Percentiles rank a stretch among this genome's conserved stretches.
phyloP scores from a whole-genome alignment of 345 rosid genomes.

The Rhodamnia rubescens region DNA sequence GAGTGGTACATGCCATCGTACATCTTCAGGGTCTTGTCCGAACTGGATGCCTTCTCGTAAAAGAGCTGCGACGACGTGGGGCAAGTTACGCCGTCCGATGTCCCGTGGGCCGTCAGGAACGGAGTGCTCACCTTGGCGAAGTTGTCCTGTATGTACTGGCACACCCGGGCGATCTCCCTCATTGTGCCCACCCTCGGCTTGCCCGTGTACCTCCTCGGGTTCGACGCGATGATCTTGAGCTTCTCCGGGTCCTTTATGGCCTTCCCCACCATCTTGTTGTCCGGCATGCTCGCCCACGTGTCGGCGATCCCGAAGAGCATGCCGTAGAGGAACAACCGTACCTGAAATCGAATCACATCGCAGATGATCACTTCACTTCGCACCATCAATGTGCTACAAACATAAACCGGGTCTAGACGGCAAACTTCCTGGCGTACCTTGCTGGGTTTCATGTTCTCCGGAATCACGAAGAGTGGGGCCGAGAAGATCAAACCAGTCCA shows the following conservation, averaged over 20 bases:
- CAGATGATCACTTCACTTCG: not conserved
- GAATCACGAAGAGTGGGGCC: constrained; percentile 89
- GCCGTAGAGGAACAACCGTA: constrained; percentile 57
- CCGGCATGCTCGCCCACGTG: constrained; percentile 94
- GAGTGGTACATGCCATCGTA: constrained; percentile 98
- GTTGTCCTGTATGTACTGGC: constrained; percentile 71
- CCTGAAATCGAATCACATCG: not conserved
- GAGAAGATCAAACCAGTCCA: constrained; percentile 97
- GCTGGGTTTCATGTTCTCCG: constrained; percentile 84
- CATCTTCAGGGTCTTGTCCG: constrained; percentile 67
- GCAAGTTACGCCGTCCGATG: constrained; percentile 71
- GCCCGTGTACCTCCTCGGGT: constrained; percentile 78
- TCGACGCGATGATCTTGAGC: constrained; percentile 73
- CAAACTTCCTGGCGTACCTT: constrained; percentile 2
- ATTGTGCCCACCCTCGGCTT: constrained; percentile 89
- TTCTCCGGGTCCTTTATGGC: constrained; percentile 78
- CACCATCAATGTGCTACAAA: not conserved
- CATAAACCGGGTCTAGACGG: not conserved
- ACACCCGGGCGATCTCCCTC: constrained; percentile 72
- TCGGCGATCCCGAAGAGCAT: constrained; percentile 85
- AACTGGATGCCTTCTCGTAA: constrained; percentile 66
- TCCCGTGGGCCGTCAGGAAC: constrained; percentile 70
- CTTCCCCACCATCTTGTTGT: constrained; percentile 75
- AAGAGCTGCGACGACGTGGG: constrained; percentile 60
- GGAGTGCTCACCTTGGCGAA: constrained; percentile 51